Evolutionary conservation across 768 basidiomycete species (phyloP).

Genomic region (Rhodotorula sphaerocarpa): DNA sequence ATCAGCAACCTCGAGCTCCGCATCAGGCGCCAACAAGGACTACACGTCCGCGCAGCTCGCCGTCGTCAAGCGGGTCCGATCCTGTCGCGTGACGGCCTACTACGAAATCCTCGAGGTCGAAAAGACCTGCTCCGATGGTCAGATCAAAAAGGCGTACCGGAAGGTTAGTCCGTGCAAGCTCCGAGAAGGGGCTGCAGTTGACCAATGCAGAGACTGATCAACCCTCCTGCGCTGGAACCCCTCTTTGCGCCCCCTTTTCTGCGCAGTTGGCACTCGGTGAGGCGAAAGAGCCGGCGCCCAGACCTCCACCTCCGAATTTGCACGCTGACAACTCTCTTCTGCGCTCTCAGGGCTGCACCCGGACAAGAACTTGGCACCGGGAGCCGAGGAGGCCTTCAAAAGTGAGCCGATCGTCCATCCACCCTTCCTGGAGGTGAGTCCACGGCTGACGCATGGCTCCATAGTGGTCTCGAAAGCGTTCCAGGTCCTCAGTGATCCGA

Average conservation of each 20-base stretch:
- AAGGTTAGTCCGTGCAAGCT: conserved; percentile 60
- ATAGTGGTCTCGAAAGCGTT: conserved; percentile 99
- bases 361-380: conserved; percentile 89
- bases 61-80: conserved; percentile 74
- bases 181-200: no score
- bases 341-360: conserved; percentile 55
- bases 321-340: background rate
- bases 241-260: background rate
- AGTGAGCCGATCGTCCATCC: conserved; percentile 50
- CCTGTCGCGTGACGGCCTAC: conserved; percentile 80
- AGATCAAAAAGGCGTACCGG: conserved; percentile 89
- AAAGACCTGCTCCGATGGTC: conserved; percentile 69
- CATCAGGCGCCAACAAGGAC: background rate
- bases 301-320: no score
- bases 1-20: no score
- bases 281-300: no score
- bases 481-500: conserved; percentile 85
- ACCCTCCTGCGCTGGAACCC: background rate
- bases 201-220: background rate
- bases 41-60: conserved; percentile 75
- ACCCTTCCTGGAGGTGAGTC: background rate
- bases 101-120: conserved; percentile 81
- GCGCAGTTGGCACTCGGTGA: conserved; percentile 60
- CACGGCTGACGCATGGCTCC: no score
- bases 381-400: conserved; percentile 97